A percentile compares a stretch with the other conserved stretches of the same genome.
Conservation (phyloP, 169 alveolate genomes). For the Plasmodium gallinaceum region DNA sequence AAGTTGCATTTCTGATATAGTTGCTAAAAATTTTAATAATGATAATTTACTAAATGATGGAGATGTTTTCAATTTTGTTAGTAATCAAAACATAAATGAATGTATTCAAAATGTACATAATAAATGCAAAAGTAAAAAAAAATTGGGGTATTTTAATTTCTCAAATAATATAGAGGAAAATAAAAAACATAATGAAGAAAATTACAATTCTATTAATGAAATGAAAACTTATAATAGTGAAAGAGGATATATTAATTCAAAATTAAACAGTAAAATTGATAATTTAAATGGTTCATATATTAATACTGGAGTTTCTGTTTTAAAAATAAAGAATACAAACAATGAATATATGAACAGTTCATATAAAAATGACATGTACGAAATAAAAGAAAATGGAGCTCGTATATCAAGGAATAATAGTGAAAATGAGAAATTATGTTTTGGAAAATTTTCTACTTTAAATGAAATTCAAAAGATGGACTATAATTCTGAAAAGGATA, state of each 20-base stretch:
- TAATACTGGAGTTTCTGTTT: constrained; percentile 10
- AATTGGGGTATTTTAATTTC: constrained; percentile 2
- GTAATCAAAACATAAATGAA: neutral
- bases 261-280: constrained; percentile 2
- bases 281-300: constrained; percentile 1
- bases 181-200: constrained; percentile 11
- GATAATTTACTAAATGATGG: constrained; percentile 6
- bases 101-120: constrained; percentile 3
- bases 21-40: constrained; percentile 11
- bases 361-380: neutral
- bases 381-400: constrained; percentile 2
- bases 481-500: neutral
- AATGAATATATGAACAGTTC: constrained; percentile 1
- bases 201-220: constrained; percentile 1
- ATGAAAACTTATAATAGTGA: constrained; percentile 3
- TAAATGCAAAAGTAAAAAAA: neutral
- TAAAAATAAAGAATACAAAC: constrained; percentile 9
- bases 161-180: constrained; percentile 7
- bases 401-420: too few relatives aligned
- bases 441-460: too few relatives aligned
- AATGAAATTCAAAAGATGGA: too few relatives aligned
- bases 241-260: constrained; percentile 2
- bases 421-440: too few relatives aligned
- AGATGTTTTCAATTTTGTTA: neutral
- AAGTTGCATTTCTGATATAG: neutral